These are phyloP conservation scores for Lipomyces sp. DNA, from an alignment of 805 yeast genomes.

Conservation along the genomic window DNA sequence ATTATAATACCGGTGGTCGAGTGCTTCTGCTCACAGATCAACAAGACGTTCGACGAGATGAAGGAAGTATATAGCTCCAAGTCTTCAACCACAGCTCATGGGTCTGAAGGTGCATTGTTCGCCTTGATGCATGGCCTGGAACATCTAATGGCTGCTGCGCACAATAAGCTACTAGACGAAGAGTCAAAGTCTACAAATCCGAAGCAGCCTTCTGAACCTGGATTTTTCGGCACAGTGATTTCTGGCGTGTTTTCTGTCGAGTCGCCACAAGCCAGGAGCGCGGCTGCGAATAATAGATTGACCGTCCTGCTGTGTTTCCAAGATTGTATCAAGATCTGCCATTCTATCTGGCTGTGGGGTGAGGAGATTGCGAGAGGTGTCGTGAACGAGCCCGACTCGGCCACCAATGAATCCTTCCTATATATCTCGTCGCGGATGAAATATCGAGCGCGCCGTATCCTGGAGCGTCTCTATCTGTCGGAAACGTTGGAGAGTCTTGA, in stretches of 20 bases:
- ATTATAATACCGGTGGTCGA: slow-evolving; percentile 55
- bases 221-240: slow-evolving; percentile 54
- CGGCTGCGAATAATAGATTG: slow-evolving; percentile 52
- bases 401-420: slow-evolving; percentile 38
- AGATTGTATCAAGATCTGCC: slow-evolving; percentile 53
- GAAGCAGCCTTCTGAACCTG: slow-evolving; percentile 40
- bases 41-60: slow-evolving; percentile 37
- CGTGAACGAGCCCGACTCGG: slow-evolving; percentile 25
- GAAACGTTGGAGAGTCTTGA: slow-evolving; percentile 76
- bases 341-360: slow-evolving; percentile 67
- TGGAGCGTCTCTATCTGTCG: slow-evolving; percentile 60
- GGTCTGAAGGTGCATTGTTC: slow-evolving; percentile 41
- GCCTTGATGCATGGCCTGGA: slow-evolving; percentile 57
- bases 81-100: slow-evolving; percentile 5
- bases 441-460: slow-evolving; percentile 60
- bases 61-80: slow-evolving; percentile 23
- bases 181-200: slow-evolving; percentile 22
- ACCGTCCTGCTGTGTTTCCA: slow-evolving; percentile 63
- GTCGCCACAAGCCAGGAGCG: slow-evolving; percentile 45
- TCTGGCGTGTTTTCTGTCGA: slow-evolving; percentile 78
- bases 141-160: slow-evolving; percentile 57
- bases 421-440: slow-evolving; percentile 60
- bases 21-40: slow-evolving; percentile 46
- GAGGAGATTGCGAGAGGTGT: slow-evolving; percentile 41
- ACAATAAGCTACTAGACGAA: slow-evolving; percentile 41